Evolutionary conservation across 2,329 filamentous ascomycete species (phyloP), one percentile per base, ranked within the genome.

Genomic region (Seiridium cupressi): DNA sequence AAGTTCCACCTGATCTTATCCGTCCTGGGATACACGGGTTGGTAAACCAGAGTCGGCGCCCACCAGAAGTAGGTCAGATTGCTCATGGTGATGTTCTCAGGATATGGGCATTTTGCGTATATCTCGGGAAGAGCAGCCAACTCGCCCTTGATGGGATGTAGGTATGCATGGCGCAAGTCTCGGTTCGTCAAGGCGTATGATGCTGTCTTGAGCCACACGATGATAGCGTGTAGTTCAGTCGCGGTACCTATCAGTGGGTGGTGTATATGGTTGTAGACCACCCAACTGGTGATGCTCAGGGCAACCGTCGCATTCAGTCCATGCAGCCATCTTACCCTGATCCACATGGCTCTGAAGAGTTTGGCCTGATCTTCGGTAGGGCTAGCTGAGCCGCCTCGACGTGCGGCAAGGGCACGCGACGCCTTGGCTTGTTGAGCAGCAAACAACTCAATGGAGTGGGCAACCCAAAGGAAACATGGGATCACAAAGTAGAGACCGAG

Each of bases 31-130:
- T 99, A 99, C 11, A 95, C 92, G 1, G 95, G 95, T 78, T 99
- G 95, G 74, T 99, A 99, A 49, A 98, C 90, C 57, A 99, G 83
- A 0, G 95, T 99, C 0, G 95, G 95, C 0, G 94, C 95, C 88
- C 93, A 94, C 94, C 95, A 98, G 74, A 99, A 99, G 77, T 98
- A 99, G 60, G 86, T 86, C 34, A 99, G 80, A 72, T 98, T 99
- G 55, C 82, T 77, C 66, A 97, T 83, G 3, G 93, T 96, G 74
- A 99, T 91, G 74, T 98, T 99, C 53, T 85, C 77, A 0, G 95
- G 95, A 72, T 99, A 99, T 0, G 94, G 91, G 69, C 93, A 96
- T 58, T 85, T 72, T 10, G 83, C 80, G 78, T 98, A 99, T 32
- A 98, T 81, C 44, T 91, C 88, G 1, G 95, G 95, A 3, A 97